Conservation (phyloP, 495 filamentous ascomycete genomes). For the Recurvomyces mirabilis region DNA sequence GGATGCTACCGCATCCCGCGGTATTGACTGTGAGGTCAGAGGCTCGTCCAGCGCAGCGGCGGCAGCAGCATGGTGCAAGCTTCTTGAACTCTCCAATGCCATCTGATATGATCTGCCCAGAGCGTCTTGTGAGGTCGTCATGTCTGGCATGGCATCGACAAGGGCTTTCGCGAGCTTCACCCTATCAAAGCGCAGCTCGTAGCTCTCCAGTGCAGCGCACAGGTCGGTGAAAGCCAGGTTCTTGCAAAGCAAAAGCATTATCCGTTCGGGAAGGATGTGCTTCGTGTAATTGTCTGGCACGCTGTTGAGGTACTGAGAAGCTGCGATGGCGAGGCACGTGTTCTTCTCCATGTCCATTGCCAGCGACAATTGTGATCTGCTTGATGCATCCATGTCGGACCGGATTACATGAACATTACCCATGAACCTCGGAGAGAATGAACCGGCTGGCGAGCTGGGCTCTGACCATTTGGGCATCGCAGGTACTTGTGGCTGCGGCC, state of each 20-base stretch:
- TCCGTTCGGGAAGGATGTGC: slow-evolving; percentile 1
- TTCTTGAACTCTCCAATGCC: background rate
- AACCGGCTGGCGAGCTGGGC: background rate
- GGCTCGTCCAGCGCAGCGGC: background rate
- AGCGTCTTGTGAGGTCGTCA: background rate
- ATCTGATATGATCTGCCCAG: background rate
- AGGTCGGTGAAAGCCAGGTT: slow-evolving; percentile 5
- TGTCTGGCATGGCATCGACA: slow-evolving; percentile 1
- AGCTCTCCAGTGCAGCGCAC: slow-evolving; percentile 1
- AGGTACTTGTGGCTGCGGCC: background rate
- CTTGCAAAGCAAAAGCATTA: background rate
- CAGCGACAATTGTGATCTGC: background rate
- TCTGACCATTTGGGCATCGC: background rate
- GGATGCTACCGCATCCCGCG: background rate
- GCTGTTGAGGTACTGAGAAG: slow-evolving; percentile 2
- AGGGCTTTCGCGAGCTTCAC: slow-evolving; percentile 6
- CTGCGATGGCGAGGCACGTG: background rate
- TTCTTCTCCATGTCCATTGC: background rate
- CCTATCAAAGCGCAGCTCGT: background rate
- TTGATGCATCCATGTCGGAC: background rate
- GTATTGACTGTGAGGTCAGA: background rate
- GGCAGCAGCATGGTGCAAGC: background rate
- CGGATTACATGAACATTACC: no score
- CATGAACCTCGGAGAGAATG: no score
- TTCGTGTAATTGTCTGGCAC: background rate